Conservation (phyloP, 805 yeast genomes). For the Kazachstania taianensis region DNA sequence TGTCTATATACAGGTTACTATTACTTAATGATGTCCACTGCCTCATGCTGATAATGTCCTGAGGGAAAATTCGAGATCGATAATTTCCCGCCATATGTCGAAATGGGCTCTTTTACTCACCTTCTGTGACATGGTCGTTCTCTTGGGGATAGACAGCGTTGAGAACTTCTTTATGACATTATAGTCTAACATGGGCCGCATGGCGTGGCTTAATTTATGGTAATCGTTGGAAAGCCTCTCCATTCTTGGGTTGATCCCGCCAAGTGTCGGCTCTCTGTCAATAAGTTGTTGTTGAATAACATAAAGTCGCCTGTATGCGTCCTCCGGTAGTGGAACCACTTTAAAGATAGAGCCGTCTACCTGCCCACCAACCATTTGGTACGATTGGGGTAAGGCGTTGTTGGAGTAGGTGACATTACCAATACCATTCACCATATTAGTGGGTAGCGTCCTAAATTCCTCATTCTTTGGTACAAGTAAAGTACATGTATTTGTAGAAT, state of each 20-base stretch:
- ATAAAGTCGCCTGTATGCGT: conserved; percentile 68
- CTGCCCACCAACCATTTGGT: conserved; percentile 61
- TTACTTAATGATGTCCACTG: no score
- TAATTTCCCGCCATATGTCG: conserved; percentile 60
- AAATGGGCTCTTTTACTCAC: conserved; percentile 47
- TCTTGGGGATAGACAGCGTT: conserved; percentile 46
- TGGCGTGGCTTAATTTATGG: conserved; percentile 29
- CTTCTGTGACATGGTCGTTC: conserved; percentile 43
- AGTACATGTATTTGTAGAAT: conserved; percentile 50
- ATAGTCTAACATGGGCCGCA: conserved; percentile 58
- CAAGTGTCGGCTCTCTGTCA: conserved; percentile 62
- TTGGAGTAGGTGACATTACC: conserved; percentile 12
- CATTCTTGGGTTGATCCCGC: conserved; percentile 74
- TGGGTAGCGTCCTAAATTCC: no score
- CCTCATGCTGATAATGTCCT: no score
- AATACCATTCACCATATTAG: no score
- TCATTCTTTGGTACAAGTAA: conserved; percentile 32
- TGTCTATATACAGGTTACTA: no score
- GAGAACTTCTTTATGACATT: conserved; percentile 46
- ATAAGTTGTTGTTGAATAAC: conserved; percentile 78
- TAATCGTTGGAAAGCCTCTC: conserved; percentile 39
- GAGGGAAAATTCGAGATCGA: conserved; percentile 41
- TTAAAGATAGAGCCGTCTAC: conserved; percentile 71
- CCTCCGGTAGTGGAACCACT: conserved; percentile 66
- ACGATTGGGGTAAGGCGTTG: conserved; percentile 21